phyloP scores from a whole-genome alignment of 1,284 basidiomycete genomes.

The Irpex lacteus region DNA sequence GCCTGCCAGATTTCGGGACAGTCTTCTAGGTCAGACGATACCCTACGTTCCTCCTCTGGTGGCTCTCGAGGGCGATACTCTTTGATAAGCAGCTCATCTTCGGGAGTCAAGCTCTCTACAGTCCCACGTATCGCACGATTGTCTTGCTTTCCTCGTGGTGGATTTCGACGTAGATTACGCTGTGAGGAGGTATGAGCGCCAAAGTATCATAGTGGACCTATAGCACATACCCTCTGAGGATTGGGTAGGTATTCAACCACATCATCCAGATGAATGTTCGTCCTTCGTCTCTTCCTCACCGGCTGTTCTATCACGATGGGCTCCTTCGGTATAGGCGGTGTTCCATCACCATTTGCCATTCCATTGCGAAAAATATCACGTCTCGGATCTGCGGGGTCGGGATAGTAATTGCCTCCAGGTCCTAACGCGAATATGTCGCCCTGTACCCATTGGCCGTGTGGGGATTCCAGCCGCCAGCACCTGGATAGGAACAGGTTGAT shows the following conservation, averaged over 20 bases:
- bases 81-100: slow-evolving; percentile 29
- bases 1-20: slow-evolving; percentile 71
- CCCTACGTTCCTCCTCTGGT: slow-evolving; percentile 45
- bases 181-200: slow-evolving; percentile 16
- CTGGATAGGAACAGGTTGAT: slow-evolving; percentile 34
- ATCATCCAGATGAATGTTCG: slow-evolving; percentile 33
- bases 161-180: slow-evolving; percentile 39
- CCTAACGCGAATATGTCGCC: slow-evolving; percentile 36
- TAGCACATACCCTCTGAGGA: slow-evolving; percentile 50
- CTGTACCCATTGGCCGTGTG: slow-evolving; percentile 37
- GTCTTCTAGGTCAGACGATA: slow-evolving; percentile 75
- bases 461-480: slow-evolving; percentile 38
- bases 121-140: slow-evolving; percentile 31
- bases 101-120: slow-evolving; percentile 28
- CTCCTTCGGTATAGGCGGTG: slow-evolving; percentile 33
- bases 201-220: not conserved
- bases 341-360: slow-evolving; percentile 23
- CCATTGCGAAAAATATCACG: slow-evolving; percentile 25
- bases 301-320: slow-evolving; percentile 40
- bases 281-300: slow-evolving; percentile 50
- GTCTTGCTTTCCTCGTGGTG: slow-evolving; percentile 39
- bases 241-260: slow-evolving; percentile 55
- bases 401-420: slow-evolving; percentile 37
- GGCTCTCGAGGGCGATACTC: slow-evolving; percentile 29
- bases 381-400: slow-evolving; percentile 25